Conservation (phyloP, 257 asterid genomes). For the Coffea canephora region DNA sequence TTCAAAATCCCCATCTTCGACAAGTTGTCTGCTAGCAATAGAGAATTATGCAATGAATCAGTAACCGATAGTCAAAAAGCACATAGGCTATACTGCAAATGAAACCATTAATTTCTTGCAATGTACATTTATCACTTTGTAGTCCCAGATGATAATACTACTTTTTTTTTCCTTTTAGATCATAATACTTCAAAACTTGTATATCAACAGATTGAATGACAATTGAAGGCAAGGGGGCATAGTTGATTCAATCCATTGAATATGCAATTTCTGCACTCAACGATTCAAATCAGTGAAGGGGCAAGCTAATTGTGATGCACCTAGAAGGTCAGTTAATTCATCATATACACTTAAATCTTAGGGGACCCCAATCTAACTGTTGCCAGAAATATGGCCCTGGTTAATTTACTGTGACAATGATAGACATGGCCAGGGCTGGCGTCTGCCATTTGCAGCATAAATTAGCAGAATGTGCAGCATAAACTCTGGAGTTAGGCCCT, state of each 20-base stretch:
- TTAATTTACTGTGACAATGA: background rate
- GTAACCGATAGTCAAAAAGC: background rate
- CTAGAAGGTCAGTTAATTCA: background rate
- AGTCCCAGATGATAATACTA: background rate
- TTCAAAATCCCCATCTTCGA: slow-evolving; percentile 80
- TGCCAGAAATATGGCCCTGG: slow-evolving; percentile 4
- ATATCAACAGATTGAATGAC: background rate
- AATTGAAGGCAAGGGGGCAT: background rate
- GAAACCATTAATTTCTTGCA: background rate
- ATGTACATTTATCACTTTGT: slow-evolving; percentile 12
- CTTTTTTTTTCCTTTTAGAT: too few relatives aligned
- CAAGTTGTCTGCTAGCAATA: slow-evolving; percentile 56
- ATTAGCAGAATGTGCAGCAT: background rate
- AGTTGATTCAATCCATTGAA: background rate
- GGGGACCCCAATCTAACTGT: background rate
- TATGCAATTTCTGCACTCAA: background rate
- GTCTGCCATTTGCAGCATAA: background rate
- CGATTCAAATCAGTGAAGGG: background rate
- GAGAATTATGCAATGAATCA: background rate
- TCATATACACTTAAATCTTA: background rate
- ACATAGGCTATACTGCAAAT: background rate
- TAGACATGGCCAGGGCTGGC: background rate
- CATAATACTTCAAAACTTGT: background rate
- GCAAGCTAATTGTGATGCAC: background rate
- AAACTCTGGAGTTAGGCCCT: background rate